Base-by-base conservation (phyloP, 257 asterid genomes). In the Plantago ovata region DNA sequence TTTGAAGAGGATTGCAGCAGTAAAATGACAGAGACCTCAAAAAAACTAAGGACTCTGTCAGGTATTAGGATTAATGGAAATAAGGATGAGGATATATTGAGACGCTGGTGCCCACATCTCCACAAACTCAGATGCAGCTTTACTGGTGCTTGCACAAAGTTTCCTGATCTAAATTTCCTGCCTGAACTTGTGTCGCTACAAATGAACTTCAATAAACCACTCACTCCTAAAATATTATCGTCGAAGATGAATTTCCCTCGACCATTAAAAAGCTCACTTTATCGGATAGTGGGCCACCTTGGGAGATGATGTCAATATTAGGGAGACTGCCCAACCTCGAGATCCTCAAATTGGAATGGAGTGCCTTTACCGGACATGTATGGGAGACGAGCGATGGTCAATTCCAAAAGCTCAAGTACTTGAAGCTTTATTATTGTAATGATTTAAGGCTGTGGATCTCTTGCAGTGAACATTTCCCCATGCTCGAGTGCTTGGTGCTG, bases 291-390 rank as follows among this genome's bases (percentile, higher is more conserved):
- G n/a, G 20, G 0, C 7, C 54, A 42, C 43, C 56, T 43, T 47
- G 62, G 50, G 23, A 61, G 16, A 32, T 39, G 15, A 69, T 69
- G 24, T 40, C 65, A 4, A 4, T 32, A 4, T 9, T 69, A 22
- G 64, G 56, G 24, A 10, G 18, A 52, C 15, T 69, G 45, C 55
- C 56, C 10, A 46, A 40, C 11, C 69, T 69, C 9, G 39, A 63
- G 38, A 55, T 56, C 47, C 65, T 69, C 46, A 69, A 62, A 49
- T 39, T 69, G 33, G 44, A 3, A n/a, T n/a, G n/a, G n/a, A n/a
- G n/a, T n/a, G n/a, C n/a, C n/a, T n/a, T n/a, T n/a, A n/a, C n/a
- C 23, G 24, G 10, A n/a, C n/a, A n/a, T 10, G 36, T 5, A 3
- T 62, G 68, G 74, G 41, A 39, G 15, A 38, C 60, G 14, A 49